Conservation (phyloP, 225 moss, liverwort and hornwort genomes). For the Bryum argenteum region DNA sequence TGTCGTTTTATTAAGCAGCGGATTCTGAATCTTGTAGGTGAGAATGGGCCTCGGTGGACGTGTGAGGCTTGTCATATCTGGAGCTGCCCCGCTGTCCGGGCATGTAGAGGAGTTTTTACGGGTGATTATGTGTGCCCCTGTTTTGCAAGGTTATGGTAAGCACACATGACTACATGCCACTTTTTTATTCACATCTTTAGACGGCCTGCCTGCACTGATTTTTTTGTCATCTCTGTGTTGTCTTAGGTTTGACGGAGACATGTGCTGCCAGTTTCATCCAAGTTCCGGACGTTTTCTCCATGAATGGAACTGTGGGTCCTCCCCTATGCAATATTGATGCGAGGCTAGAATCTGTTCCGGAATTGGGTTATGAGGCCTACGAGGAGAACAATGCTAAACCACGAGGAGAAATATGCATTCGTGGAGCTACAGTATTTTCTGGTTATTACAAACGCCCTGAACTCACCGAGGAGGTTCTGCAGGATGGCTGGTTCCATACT, state of each 20-base stretch:
- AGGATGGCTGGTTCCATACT: constrained; percentile 85
- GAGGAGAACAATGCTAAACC: constrained; percentile 41
- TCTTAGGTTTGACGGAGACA: constrained; percentile 81
- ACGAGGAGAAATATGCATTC: constrained; percentile 75
- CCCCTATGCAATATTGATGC: constrained; percentile 64
- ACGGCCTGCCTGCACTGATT: neutral
- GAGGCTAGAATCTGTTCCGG: constrained; percentile 76
- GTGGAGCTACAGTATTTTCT: constrained; percentile 56
- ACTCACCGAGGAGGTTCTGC: constrained; percentile 66
- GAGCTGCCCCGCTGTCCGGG: constrained; percentile 71
- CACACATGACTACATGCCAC: neutral
- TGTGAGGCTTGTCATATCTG: constrained; percentile 70
- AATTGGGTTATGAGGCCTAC: constrained; percentile 73
- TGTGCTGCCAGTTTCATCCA: constrained; percentile 81
- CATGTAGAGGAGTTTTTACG: constrained; percentile 73
- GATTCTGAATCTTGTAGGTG: constrained; percentile 45
- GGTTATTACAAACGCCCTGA: constrained; percentile 73
- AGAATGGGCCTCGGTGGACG: constrained; percentile 72
- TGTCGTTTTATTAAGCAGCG: constrained; percentile 6
- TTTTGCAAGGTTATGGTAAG: constrained; percentile 87
- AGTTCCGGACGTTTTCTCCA: constrained; percentile 70
- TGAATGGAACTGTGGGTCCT: constrained; percentile 76
- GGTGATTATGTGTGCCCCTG: constrained; percentile 66
- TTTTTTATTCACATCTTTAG: constrained; percentile 18
- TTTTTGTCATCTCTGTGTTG: constrained; percentile 26